Conservation (phyloP, 2,329 filamentous ascomycete species). For the Neonectria sp. region DNA sequence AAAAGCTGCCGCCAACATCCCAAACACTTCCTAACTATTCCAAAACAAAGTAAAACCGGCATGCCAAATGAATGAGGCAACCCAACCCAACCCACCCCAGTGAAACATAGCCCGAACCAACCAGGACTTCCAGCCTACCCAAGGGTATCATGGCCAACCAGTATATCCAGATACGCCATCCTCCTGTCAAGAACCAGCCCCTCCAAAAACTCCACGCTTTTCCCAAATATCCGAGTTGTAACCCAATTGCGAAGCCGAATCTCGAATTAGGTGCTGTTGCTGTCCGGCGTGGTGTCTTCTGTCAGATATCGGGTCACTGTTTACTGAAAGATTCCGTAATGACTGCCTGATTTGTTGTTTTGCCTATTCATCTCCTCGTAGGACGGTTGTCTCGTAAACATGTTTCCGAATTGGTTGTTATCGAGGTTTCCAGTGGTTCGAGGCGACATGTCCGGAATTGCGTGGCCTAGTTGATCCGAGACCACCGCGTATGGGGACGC, state of each 20-base stretch:
- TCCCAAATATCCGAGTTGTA: constrained; percentile 13
- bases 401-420: constrained; percentile 3
- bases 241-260: constrained; percentile 6
- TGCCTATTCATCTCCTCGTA: constrained; percentile 2
- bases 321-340: constrained; percentile 16
- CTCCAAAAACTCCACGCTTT: constrained; percentile 20
- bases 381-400: background rate
- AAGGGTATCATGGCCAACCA: constrained; percentile 13
- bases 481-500: constrained; percentile 1
- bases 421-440: constrained; percentile 1
- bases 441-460: constrained; percentile 14
- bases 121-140: constrained; percentile 2
- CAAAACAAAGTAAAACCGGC: background rate
- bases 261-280: constrained; percentile 11
- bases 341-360: background rate
- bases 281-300: background rate
- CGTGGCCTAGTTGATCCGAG: background rate
- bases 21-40: background rate
- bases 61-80: constrained; percentile 10
- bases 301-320: background rate
- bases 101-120: constrained; percentile 8
- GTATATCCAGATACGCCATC: constrained; percentile 17
- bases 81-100: background rate
- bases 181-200: constrained; percentile 1
- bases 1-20: background rate